Evolutionary conservation across 495 filamentous ascomycete species (phyloP), one percentile per base, ranked within the genome.

Genomic region (Neurospora sp.): DNA sequence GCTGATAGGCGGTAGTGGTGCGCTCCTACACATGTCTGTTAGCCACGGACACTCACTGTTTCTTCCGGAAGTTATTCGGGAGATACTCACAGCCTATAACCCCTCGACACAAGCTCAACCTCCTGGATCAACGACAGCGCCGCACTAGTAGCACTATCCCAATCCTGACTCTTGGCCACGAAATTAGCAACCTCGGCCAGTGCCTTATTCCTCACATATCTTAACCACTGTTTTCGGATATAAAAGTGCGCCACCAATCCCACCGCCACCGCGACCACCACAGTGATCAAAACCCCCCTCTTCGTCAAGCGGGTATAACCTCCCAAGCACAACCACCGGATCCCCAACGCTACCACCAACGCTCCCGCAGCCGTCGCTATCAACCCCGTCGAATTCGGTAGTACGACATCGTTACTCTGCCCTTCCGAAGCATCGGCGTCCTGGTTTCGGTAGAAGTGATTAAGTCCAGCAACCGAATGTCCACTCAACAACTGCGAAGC

Each of bases 51-150:
- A 70, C 38, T 14, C 2, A 35, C 6, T 8, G 0, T 18, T 18
- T 9, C 12, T 5, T 72, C 2, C 38, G 27, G 74, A 70, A 41
- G 35, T 37, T 37, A 35, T 37, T 37, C 35, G 35, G 35, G 35
- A 37, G 35, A 37, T n/a, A 79, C 89, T 84, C 82, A 95, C 93
- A 99, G 88, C 80, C 92, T 88, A 80, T 98, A 99, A 69, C 96
- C 96, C 76, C 95, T 88, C 46, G 95, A 95, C 14, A 98, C 95
- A 69, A 98, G 85, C 82, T 98, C 96, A 22, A 98, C 95, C 80
- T 99, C 96, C 82, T 98, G 95, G 73, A 99, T 92, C 70, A 98
- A 88, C 40, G 91, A 91, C 40, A 99, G 85, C 3, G 94, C 91
- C 37, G 93, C 90, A 70, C 91, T 91, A 41, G 88, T 91, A 40